Evolutionary conservation across 2,329 filamentous ascomycete genomes (phyloP).

Genomic region (Aspergillus sp.): DNA sequence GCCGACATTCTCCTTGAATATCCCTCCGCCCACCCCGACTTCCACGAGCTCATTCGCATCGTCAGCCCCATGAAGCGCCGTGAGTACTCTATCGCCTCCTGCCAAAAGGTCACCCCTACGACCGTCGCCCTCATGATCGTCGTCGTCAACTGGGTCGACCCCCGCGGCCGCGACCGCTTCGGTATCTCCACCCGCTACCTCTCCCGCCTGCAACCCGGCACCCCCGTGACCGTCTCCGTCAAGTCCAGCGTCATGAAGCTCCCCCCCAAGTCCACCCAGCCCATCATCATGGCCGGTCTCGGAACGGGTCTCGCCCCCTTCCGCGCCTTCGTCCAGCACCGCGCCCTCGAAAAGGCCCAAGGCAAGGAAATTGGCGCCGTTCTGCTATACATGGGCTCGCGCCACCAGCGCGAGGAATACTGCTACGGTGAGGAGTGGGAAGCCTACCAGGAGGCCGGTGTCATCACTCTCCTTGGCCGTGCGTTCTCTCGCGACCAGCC

Average conservation of each 20-base stretch:
- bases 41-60: constrained; percentile 87
- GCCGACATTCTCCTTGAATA: constrained; percentile 91
- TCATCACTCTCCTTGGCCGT: constrained; percentile 89
- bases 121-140: constrained; percentile 96
- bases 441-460: constrained; percentile 91
- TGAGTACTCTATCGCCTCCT: constrained; percentile 98
- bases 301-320: constrained; percentile 98
- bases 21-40: constrained; percentile 81
- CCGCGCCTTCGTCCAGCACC: constrained; percentile 97
- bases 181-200: constrained; percentile 94
- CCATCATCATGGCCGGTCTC: constrained; percentile 98
- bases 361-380: constrained; percentile 94
- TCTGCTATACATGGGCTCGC: constrained; percentile 93
- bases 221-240: constrained; percentile 85
- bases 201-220: constrained; percentile 72
- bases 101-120: constrained; percentile 88
- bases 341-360: constrained; percentile 96
- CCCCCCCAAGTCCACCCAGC: constrained; percentile 82
- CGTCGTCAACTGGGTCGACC: constrained; percentile 93
- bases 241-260: constrained; percentile 99
- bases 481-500: constrained; percentile 97
- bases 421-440: constrained; percentile 99
- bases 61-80: constrained; percentile 91
- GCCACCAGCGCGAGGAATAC: constrained; percentile 97
- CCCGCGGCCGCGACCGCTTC: constrained; percentile 82